Evolutionary conservation across 164 flowering plant genomes (phyloP).

Genomic region (Chimonanthus salicifolius): DNA sequence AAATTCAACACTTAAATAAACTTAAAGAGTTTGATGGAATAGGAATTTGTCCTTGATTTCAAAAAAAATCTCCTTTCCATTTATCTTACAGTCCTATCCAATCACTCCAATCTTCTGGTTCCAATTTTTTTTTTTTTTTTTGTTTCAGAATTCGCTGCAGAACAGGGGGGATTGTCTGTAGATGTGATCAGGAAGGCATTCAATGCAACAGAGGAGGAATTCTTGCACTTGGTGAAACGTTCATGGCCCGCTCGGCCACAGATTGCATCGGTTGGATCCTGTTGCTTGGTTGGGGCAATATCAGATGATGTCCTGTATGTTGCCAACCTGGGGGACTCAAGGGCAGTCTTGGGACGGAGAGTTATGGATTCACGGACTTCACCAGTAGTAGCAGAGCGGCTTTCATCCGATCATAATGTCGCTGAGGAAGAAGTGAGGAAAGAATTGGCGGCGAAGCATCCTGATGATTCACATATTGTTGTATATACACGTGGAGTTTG

Average conservation of each 20-base stretch:
- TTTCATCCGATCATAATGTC: constrained; percentile 88
- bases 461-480: constrained; percentile 85
- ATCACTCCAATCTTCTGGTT: not conserved
- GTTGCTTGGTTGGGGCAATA: constrained; percentile 45
- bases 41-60: too few relatives aligned
- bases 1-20: too few relatives aligned
- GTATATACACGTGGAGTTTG: constrained; percentile 78
- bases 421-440: constrained; percentile 69
- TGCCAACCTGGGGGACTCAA: constrained; percentile 46
- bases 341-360: constrained; percentile 38
- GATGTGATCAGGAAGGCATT: constrained; percentile 44
- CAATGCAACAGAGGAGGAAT: constrained; percentile 37
- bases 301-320: constrained; percentile 35
- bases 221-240: constrained; percentile 34
- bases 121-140: not conserved
- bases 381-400: constrained; percentile 46
- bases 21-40: too few relatives aligned
- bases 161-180: constrained; percentile 40
- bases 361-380: constrained; percentile 9
- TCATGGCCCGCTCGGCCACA: constrained; percentile 31
- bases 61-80: not conserved
- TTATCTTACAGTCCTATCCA: not conserved
- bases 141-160: constrained; percentile 26
- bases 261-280: constrained; percentile 45
- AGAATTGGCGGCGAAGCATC: constrained; percentile 76